A percentile compares a stretch with the other conserved stretches of the same genome.
Conservation (phyloP, 331 rosid species). For the Dryas integrifolia region DNA sequence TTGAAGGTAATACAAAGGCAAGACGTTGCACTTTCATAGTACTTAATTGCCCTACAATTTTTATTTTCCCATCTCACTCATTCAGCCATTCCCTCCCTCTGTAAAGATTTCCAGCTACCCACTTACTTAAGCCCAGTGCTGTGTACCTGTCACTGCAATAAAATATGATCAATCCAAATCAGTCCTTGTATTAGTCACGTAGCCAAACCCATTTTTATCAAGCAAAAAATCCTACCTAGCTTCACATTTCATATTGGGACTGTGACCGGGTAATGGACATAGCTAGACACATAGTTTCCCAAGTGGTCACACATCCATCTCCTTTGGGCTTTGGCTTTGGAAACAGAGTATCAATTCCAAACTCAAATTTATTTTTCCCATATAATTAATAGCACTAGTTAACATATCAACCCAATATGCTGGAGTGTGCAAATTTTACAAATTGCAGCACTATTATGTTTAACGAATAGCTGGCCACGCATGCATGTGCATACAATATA, state of each 20-base stretch:
- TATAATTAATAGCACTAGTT: no score
- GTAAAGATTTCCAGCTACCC: constrained; percentile 1
- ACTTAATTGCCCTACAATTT: neutral
- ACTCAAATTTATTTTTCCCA: no score
- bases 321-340: no score
- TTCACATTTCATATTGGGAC: neutral
- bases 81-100: constrained; percentile 1
- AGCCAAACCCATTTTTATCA: neutral
- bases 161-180: neutral
- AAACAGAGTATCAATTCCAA: no score
- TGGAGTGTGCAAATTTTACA: no score
- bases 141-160: constrained; percentile 6
- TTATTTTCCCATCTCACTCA: constrained; percentile 5
- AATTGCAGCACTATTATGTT: no score
- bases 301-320: no score
- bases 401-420: no score
- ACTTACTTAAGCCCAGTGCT: constrained; percentile 11
- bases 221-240: neutral
- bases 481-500: no score
- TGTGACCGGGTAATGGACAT: no score
- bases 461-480: no score
- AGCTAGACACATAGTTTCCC: no score
- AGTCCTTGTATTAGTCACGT: neutral
- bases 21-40: neutral
- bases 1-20: neutral